phyloP scores from a whole-genome alignment of 768 basidiomycete genomes.

The Hygrophoropsis aurantiaca region DNA sequence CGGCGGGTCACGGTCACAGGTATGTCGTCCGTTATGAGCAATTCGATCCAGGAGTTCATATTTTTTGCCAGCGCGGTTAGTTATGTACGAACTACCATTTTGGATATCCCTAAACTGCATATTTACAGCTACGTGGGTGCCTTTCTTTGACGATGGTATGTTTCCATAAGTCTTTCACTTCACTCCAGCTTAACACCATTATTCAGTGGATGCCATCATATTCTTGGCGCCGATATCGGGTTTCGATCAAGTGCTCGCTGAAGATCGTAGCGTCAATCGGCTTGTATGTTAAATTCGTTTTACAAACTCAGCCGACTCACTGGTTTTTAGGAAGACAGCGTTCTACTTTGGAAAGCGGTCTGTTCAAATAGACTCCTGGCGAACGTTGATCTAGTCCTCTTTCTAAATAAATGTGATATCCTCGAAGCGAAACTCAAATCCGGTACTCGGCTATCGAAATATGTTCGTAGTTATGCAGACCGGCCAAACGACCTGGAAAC shows the following conservation, averaged over 20 bases:
- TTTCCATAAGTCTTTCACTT: background rate
- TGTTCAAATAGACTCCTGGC: conserved; percentile 71
- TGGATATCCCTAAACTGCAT: background rate
- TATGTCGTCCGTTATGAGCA: conserved; percentile 29
- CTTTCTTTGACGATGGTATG: conserved; percentile 54
- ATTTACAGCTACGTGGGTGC: conserved; percentile 47
- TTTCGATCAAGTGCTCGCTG: conserved; percentile 53
- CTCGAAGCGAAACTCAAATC: conserved; percentile 62
- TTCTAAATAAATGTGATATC: conserved; percentile 83
- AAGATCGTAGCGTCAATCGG: conserved; percentile 53
- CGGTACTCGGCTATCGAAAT: conserved; percentile 63
- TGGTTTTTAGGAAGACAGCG: conserved; percentile 70
- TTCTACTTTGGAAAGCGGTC: conserved; percentile 72
- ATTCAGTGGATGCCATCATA: conserved; percentile 47
- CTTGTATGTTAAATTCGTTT: conserved; percentile 31
- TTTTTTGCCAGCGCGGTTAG: too few species aligned
- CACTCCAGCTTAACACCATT: background rate
- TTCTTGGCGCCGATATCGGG: conserved; percentile 61
- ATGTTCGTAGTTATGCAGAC: conserved; percentile 70
- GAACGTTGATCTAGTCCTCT: conserved; percentile 72
- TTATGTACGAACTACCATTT: too few species aligned
- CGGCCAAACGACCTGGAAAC: conserved; percentile 69
- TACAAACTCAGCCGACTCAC: background rate
- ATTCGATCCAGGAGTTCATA: background rate
- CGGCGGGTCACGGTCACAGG: conserved; percentile 52